Conservation (phyloP, 2,329 filamentous ascomycete species). For the Alternaria alternata region DNA sequence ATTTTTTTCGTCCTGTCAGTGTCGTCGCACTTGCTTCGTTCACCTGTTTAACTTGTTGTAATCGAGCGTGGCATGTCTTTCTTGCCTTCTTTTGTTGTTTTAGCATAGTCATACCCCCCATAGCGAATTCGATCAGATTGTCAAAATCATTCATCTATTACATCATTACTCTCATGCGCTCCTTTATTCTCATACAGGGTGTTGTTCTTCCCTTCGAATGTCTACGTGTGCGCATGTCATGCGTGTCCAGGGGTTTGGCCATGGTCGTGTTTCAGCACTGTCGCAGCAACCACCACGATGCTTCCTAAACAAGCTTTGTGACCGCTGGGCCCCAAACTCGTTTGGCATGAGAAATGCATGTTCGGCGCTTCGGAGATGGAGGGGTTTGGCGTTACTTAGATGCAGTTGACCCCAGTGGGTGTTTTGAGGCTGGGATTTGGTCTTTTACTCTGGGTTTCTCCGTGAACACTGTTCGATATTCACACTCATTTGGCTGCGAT, state of each 20-base stretch:
- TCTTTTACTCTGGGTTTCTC: not conserved
- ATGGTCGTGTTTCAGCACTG: constrained; percentile 30
- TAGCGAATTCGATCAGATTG: constrained; percentile 12
- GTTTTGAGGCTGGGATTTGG: constrained; percentile 1
- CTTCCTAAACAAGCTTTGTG: constrained; percentile 25
- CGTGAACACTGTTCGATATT: not conserved
- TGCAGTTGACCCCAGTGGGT: constrained; percentile 5
- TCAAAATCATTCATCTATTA: constrained; percentile 8
- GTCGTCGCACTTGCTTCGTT: constrained; percentile 16
- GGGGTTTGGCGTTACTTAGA: constrained; percentile 9
- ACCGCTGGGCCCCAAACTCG: constrained; percentile 21
- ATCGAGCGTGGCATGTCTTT: constrained; percentile 16
- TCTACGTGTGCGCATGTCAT: constrained; percentile 3
- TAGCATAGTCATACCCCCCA: constrained; percentile 17
- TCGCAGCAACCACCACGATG: constrained; percentile 35
- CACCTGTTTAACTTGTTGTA: constrained; percentile 23
- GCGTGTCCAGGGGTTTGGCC: not conserved
- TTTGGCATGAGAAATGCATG: constrained; percentile 23
- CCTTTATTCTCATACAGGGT: constrained; percentile 2
- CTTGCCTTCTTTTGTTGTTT: not conserved
- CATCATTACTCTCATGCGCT: not conserved
- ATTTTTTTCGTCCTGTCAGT: constrained; percentile 6
- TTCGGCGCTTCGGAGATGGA: constrained; percentile 6
- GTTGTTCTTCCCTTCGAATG: not conserved
- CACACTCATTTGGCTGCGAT: constrained; percentile 1